Evolutionary conservation across 2,329 filamentous ascomycete species (phyloP).

Genomic region (Botrytis fabae): DNA sequence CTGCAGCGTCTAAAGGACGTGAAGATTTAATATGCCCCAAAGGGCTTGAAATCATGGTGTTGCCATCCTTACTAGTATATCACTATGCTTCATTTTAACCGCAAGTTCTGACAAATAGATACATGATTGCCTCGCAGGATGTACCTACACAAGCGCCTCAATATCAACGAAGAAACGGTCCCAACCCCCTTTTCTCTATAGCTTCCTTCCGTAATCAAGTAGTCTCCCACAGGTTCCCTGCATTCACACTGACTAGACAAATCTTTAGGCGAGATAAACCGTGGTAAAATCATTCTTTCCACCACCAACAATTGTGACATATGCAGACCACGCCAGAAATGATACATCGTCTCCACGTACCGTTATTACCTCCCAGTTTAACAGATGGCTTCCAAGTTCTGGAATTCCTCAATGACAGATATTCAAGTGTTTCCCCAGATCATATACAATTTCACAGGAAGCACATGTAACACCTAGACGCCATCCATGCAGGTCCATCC

Average conservation of each 20-base stretch:
- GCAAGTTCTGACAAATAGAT: neutral
- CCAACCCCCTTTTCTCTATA: neutral
- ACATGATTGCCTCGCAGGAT: neutral
- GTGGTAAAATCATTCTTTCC: neutral
- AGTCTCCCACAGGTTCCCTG: neutral
- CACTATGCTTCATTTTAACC: constrained; percentile 4
- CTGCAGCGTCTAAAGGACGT: constrained; percentile 7
- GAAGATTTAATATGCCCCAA: constrained; percentile 2
- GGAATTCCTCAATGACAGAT: neutral
- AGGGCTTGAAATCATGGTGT: neutral
- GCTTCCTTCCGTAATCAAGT: neutral
- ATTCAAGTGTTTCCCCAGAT: neutral
- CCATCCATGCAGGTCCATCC: constrained; percentile 21
- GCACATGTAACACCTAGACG: constrained; percentile 3
- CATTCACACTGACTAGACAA: neutral
- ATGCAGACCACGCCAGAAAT: neutral
- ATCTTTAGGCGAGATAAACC: constrained; percentile 7
- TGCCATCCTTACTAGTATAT: neutral
- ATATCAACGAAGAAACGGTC: neutral
- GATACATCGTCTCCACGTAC: neutral
- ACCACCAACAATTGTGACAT: neutral
- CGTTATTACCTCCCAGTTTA: neutral
- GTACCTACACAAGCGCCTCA: constrained; percentile 4
- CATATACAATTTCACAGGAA: neutral
- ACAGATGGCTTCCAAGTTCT: neutral